Evolutionary conservation across 768 basidiomycete genomes (phyloP), one percentile per base, ranked within the genome.

Genomic region (Tephrocybe rancida): DNA sequence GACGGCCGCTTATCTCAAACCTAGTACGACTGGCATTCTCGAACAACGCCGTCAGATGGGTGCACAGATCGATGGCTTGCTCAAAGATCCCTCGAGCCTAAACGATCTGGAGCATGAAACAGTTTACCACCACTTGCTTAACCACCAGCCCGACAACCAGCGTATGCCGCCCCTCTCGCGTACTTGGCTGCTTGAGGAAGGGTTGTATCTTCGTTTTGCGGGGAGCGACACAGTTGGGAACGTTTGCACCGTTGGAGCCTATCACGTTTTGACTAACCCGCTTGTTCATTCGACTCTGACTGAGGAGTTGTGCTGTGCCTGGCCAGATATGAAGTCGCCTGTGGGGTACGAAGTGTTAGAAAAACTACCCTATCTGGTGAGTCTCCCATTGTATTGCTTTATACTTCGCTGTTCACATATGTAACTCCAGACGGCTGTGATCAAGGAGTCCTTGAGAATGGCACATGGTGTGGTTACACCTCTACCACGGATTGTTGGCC

Each of bases 171-270:
- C 39, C 5, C n/a, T 41, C 21, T 64, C 68, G 13, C 66, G 67
- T 11, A 60, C 67, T 6, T 71, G 69, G 66, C 70, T 76, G 19
- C 55, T 72, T 22, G 69, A 74, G 41, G 71, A 76, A 54, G 73
- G 68, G 5, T 58, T 71, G 34, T 68, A 67, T 44, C 56, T 76
- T 55, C 56, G 69, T 3, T 72, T 73, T 38, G 79, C 79, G 5
- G 79, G 79, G 6, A 72, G 71, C 22, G 79, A 78, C 55, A 78
- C 77, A 3, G 70, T 73, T 13, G 76, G 71, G 14, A 73, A 77
- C 52, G 64, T 71, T 1, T 71, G 73, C 52, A 71, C 65, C 0
- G 64, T 73, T 24, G 75, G 69, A 7, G 50, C 68, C 0, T 73
- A 73, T 49, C 61, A 77, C 46, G 57, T 77, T 14, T 61, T 76